Evolutionary conservation across 1,284 basidiomycete genomes (phyloP).

Genomic region (Leccinum olivaceoglutinosum): DNA sequence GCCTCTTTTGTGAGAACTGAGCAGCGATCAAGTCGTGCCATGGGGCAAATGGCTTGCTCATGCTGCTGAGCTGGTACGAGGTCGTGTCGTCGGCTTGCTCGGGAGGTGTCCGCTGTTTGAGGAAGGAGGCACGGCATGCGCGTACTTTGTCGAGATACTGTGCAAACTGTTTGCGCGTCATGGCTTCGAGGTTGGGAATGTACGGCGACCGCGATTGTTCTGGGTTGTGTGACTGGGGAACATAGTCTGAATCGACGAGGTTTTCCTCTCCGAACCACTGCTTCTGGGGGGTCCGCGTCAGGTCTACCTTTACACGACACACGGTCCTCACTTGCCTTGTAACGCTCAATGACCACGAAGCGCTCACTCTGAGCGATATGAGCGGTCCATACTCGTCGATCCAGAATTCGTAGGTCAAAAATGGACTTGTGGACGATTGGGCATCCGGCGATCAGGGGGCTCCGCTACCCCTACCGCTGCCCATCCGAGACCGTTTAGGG

Average conservation of each 20-base stretch:
- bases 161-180: conserved; percentile 48
- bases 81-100: conserved; percentile 14
- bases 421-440: no score
- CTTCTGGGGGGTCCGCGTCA: conserved; percentile 26
- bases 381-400: no score
- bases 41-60: conserved; percentile 24
- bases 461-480: no score
- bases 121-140: conserved; percentile 45
- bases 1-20: conserved; percentile 30
- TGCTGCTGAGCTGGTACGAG: conserved; percentile 31
- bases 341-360: no score
- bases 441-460: no score
- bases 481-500: no score
- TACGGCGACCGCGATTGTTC: conserved; percentile 19
- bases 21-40: conserved; percentile 33
- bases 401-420: no score
- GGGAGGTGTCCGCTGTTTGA: conserved; percentile 32
- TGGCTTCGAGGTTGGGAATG: conserved; percentile 42
- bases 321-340: no score
- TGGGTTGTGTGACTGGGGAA: conserved; percentile 10
- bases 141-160: conserved; percentile 55
- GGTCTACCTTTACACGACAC: no score
- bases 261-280: conserved; percentile 15
- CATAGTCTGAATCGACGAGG: conserved; percentile 27
- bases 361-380: no score